These are phyloP conservation scores for Areca catechu DNA, from an alignment of 176 grass and related monocot species.

Conservation along the genomic window DNA sequence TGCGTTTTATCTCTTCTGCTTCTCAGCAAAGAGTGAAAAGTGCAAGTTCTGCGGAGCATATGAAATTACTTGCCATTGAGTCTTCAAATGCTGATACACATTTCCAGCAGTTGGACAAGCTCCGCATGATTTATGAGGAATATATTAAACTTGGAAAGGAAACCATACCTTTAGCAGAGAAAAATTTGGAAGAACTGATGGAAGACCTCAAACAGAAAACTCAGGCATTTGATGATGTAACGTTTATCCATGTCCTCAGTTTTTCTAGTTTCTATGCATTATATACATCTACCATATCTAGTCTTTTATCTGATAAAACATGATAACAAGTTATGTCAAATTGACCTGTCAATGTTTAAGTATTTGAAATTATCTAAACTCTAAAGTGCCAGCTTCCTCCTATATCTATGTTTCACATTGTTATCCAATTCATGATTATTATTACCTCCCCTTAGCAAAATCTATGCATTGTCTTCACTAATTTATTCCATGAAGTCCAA, in stretches of 20 bases:
- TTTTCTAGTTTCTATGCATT: too few relatives aligned
- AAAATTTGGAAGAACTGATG: conserved; percentile 56
- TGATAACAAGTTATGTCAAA: too few relatives aligned
- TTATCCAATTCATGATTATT: too few relatives aligned
- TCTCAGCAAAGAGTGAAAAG: conserved; percentile 79
- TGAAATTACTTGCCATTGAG: conserved; percentile 49
- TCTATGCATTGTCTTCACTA: too few relatives aligned
- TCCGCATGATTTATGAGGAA: conserved; percentile 62
- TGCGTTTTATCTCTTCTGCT: conserved; percentile 11
- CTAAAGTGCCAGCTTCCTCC: too few relatives aligned
- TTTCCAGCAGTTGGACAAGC: conserved; percentile 75
- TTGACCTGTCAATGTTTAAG: too few relatives aligned
- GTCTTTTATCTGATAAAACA: too few relatives aligned
- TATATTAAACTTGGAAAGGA: conserved; percentile 64
- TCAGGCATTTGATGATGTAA: conserved; percentile 71
- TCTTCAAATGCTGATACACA: conserved; percentile 52
- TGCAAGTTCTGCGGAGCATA: conserved; percentile 47
- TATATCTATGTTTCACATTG: too few relatives aligned
- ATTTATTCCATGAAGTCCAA: too few relatives aligned
- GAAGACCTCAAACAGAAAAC: conserved; percentile 62
- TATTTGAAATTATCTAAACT: too few relatives aligned
- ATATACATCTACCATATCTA: too few relatives aligned
- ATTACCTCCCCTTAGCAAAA: too few relatives aligned
- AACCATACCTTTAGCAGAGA: conserved; percentile 69
- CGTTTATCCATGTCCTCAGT: conserved; percentile 10